Conservation (phyloP, 106 monocot species). For the Apostasia shenzhenica region DNA sequence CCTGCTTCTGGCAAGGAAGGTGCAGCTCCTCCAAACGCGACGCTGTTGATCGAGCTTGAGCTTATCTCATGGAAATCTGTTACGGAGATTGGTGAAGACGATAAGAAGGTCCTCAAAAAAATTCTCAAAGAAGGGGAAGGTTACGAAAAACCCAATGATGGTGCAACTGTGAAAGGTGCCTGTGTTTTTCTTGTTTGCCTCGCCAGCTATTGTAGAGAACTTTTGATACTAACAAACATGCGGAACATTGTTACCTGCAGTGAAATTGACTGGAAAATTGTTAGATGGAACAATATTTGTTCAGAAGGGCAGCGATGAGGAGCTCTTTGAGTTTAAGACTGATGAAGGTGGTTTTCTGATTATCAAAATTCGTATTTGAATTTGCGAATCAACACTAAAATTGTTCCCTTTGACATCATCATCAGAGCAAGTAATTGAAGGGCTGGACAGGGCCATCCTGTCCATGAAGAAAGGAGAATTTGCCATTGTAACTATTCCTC, state of each 20-base stretch:
- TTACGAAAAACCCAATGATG: conserved; percentile 76
- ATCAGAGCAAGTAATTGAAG: conserved; percentile 81
- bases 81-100: conserved; percentile 63
- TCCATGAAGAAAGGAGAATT: conserved; percentile 96
- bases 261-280: conserved; percentile 75
- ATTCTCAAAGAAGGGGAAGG: conserved; percentile 76
- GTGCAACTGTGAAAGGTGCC: conserved; percentile 63
- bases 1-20: conserved; percentile 54
- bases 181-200: not conserved
- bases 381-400: not conserved
- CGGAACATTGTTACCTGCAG: conserved; percentile 22
- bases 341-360: conserved; percentile 52
- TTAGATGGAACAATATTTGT: conserved; percentile 71
- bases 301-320: conserved; percentile 77
- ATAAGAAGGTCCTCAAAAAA: conserved; percentile 81
- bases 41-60: conserved; percentile 50
- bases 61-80: conserved; percentile 85
- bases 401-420: not conserved
- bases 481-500: conserved; percentile 75
- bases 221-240: no score
- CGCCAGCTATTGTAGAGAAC: not conserved
- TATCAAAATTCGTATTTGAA: not conserved
- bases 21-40: conserved; percentile 61
- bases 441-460: conserved; percentile 64
- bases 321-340: conserved; percentile 77